Evolutionary conservation across 2,329 filamentous ascomycete species (phyloP), one percentile per base, ranked within the genome.

Genomic region (Colletotrichum spaethianum): DNA sequence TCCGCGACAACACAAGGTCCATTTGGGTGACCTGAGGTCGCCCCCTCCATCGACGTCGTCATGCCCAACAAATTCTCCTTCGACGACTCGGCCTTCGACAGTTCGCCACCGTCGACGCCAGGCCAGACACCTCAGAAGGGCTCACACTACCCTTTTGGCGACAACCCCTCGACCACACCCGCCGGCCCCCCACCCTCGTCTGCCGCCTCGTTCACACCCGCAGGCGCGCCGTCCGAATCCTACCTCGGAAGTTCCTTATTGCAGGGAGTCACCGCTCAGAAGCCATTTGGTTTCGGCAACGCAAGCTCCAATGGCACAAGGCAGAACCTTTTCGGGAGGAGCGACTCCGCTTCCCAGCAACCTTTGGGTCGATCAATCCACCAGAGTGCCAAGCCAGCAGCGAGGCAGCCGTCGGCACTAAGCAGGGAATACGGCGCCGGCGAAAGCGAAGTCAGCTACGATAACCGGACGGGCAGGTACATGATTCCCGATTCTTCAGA

Each of bases 201-300:
- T 9, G 83, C 84, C 11, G 84, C 85, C 5, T 89, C 87, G 53
- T 90, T 89, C 79, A 89, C 88, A 1, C 88, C 88, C 1, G 83
- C 84, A 20, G 89, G 89, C 67, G 87, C 88, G 20, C 88, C 88
- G 0, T 87, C 88, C 28, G 86, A 84, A 38, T 87, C 86, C 16
- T 89, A 84, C 75, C 79, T 90, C 46, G 86, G 87, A 67, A 89
- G 87, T 79, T 89, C 88, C 46, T 84, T 89, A 64, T 82, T 87
- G 80, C 83, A 83, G 59, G 84, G 80, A 53, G 80, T 81, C 76
- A 79, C 80, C 46, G 79, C 79, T 42, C 79, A 80, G 23, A 86
- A 84, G 57, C 76, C 84, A 0, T 79, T 80, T 23, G 82, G 77
- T 70, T 86, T 86, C 66, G 82, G 82, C n/a, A 77, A 76, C 56